Evolutionary conservation across 2,329 filamentous ascomycete species (phyloP), one percentile per base, ranked within the genome.

Genomic region (Cladosporium sp.): DNA sequence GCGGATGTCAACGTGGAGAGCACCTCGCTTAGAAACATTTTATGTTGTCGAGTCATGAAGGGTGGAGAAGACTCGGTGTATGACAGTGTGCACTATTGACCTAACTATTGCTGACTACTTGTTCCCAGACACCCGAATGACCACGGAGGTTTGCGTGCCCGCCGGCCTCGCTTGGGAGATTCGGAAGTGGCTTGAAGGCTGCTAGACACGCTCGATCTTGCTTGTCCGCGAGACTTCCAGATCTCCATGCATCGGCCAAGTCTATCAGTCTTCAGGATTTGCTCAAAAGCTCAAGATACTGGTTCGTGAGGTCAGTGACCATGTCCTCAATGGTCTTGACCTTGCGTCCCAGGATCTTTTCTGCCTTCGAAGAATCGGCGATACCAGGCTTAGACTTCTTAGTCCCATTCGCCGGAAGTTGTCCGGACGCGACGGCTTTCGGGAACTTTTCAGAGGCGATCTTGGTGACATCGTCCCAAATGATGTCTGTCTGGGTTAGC

Each of bases 201-300:
- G 30, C 30, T 11, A 34, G 30, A 34, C 4, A 34, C 30, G 30
- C 8, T 5, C 8, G 3, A 34, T 34, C 28, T 5, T 30, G 28
- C 28, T 9, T 30, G 5, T 30, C 9, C 30, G 30, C 8, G 30
- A 34, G 11, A 34, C 4, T 9, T 34, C 4, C 30, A 34, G 8
- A 34, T 12, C 9, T 25, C 25, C 25, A 25, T 25, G 25, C 6
- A 3, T 6, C 25, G 6, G 25, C 25, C 25, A 25, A n/a, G n/a
- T n/a, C n/a, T 25, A 25, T 25, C 25, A 25, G 2, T 9, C 2
- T 5, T 51, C 34, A 51, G 19, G 49, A 19, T 34, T 15, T 42
- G 3, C 34, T n/a, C 37, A 52, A 15, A 8, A 58, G 8, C 50
- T 59, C 50, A 12, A 59, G n/a, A 47, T 59, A 59, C 40, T 59